Base-by-base conservation (phyloP, 345 rosid genomes). In the Citrus australasica region DNA sequence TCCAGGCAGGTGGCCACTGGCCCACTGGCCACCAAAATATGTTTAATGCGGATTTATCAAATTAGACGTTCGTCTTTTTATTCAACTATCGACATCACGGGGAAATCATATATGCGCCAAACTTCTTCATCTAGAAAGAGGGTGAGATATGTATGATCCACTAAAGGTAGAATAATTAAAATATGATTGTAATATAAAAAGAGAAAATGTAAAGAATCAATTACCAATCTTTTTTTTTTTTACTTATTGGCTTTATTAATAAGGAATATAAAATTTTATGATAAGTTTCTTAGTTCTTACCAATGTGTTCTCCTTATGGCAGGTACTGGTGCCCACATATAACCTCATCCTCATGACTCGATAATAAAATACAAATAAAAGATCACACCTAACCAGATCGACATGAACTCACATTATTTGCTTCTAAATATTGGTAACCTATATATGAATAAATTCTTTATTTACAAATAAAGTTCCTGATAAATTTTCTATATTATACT, bases 361-460 rank as follows among this genome's bases (percentile, higher is more conserved):
- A 25, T 21, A 28, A 46, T 75, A 46, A 64, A 64, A 40, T 66
- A 79, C 16, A 55, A 40, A 46, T 37, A 24, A 72, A 62, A 72
- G 40, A 66, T 73, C 67, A 17, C 40, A 72, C 78, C 74, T 65
- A 73, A 66, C 73, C 78, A 73, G 74, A 79, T 40, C 27, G 67
- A 61, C 27, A 66, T 32, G 38, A 56, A 28, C 67, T 63, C 70
- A 38, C 5, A 27, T 27, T 27, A 51, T 65, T 73, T 73, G 77
- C 81, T 55, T 79, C 27, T 56, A 35, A 35, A 38, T 37, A 40
- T 73, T 14, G 55, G 14, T 65, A 28, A 66, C 38, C 72, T 9
- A 53, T 28, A 2, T 22, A 5, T 21, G 17, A 69, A 69, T 25
- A 69, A 6, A 25, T 8, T 16, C 21, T 69, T 27, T 69, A 48